These are phyloP conservation scores for Tolypocladium ovalisporum DNA, from an alignment of 2,329 filamentous ascomycete genomes.

Conservation along the genomic window DNA sequence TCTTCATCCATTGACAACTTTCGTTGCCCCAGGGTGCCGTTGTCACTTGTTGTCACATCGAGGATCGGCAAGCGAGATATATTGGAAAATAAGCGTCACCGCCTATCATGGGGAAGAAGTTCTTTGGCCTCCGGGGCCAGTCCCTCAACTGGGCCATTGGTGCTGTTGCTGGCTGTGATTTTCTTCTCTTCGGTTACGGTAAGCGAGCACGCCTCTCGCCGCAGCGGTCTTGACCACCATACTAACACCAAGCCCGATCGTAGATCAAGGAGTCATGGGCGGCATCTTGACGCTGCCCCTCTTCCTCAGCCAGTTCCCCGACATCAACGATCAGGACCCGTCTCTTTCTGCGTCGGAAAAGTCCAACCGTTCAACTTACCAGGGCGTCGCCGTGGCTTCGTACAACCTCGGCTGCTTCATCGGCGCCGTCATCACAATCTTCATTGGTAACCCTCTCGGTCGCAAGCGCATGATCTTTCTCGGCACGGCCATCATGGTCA, in stretches of 20 bases:
- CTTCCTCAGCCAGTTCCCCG: slow-evolving; percentile 48
- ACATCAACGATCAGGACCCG: slow-evolving; percentile 29
- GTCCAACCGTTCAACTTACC: slow-evolving; percentile 36
- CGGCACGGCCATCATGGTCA: slow-evolving; percentile 43
- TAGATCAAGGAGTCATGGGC: slow-evolving; percentile 69
- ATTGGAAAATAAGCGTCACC: not conserved
- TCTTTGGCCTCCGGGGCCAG: slow-evolving; percentile 55
- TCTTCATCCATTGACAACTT: not conserved
- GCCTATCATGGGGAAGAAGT: slow-evolving; percentile 26
- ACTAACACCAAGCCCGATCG: not conserved
- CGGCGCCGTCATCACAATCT: slow-evolving; percentile 54
- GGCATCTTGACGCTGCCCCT: slow-evolving; percentile 58
- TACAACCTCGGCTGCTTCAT: slow-evolving; percentile 53
- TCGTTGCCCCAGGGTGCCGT: not conserved
- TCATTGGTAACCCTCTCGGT: slow-evolving; percentile 52
- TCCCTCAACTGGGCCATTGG: slow-evolving; percentile 59
- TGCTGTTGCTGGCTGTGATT: slow-evolving; percentile 62
- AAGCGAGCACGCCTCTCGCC: slow-evolving; percentile 6
- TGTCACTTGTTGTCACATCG: not conserved
- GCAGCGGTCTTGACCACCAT: not conserved
- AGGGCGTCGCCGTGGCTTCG: slow-evolving; percentile 43
- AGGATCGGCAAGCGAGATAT: not conserved
- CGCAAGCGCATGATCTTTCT: slow-evolving; percentile 48
- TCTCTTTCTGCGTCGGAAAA: slow-evolving; percentile 23
- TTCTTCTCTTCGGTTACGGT: slow-evolving; percentile 52